phyloP scores from a whole-genome alignment of 2,329 filamentous ascomycete genomes.

The Colletotrichum endophyticum region DNA sequence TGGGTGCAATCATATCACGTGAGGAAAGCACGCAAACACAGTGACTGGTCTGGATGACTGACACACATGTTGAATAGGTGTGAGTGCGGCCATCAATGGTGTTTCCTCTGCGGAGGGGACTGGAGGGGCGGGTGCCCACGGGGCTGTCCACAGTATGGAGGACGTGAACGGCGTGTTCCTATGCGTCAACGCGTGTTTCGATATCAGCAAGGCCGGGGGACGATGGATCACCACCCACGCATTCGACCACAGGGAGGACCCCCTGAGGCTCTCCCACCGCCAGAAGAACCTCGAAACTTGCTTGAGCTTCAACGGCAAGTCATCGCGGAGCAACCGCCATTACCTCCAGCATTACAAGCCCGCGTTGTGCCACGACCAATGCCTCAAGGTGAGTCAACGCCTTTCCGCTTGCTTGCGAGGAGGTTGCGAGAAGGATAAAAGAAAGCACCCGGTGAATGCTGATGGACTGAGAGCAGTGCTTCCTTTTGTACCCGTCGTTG shows the following conservation, averaged over 20 bases:
- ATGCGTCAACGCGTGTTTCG: background rate
- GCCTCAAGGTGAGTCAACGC: background rate
- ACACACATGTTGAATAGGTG: background rate
- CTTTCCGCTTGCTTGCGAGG: background rate
- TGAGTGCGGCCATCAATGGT: slow-evolving; percentile 16
- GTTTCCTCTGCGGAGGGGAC: slow-evolving; percentile 13
- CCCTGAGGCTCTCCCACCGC: background rate
- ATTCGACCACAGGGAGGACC: background rate
- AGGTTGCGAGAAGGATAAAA: background rate
- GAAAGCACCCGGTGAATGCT: background rate
- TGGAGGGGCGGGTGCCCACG: background rate
- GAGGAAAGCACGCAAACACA: slow-evolving; percentile 25
- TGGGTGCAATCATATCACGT: slow-evolving; percentile 71
- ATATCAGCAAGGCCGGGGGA: background rate
- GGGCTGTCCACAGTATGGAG: background rate
- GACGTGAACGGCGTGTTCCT: background rate
- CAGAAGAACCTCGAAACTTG: background rate
- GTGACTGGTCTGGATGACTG: background rate
- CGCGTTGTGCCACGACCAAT: background rate
- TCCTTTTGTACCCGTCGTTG: background rate
- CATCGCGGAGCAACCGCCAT: background rate
- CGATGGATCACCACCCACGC: background rate
- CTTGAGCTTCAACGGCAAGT: background rate
- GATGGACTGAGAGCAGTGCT: background rate
- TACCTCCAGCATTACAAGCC: background rate